A percentile compares a stretch with the other conserved stretches of the same genome.
These are phyloP conservation scores for Sarocladium brachiariae DNA, from an alignment of 2,329 filamentous ascomycete genomes.

Conservation along the genomic window DNA sequence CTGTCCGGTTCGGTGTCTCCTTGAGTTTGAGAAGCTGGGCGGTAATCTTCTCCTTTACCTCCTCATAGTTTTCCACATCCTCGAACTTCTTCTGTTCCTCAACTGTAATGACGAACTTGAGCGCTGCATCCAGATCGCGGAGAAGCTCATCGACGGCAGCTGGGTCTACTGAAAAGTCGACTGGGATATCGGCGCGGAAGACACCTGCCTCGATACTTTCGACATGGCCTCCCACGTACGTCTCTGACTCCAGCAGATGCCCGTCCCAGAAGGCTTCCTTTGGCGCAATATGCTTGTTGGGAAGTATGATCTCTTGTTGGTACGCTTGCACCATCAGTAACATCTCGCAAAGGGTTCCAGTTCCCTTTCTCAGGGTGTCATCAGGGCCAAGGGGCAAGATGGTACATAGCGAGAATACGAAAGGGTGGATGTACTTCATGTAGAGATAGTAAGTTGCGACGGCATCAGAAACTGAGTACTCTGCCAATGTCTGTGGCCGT, in stretches of 20 bases:
- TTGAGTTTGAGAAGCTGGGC: conserved; percentile 66
- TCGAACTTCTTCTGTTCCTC: conserved; percentile 79
- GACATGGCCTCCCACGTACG: conserved; percentile 96
- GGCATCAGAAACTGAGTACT: conserved; percentile 98
- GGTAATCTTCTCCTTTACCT: conserved; percentile 76
- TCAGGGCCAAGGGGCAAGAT: conserved; percentile 91
- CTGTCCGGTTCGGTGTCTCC: conserved; percentile 73
- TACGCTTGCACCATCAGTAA: conserved; percentile 98
- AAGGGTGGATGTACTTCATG: conserved; percentile 99
- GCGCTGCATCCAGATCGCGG: conserved; percentile 75
- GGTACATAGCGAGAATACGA: conserved; percentile 97
- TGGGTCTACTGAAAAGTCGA: conserved; percentile 87
- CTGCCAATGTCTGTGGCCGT: conserved; percentile 85
- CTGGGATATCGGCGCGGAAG: conserved; percentile 90
- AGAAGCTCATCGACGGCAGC: conserved; percentile 85
- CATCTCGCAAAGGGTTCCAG: conserved; percentile 99
- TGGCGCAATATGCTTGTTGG: conserved; percentile 90
- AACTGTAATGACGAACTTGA: conserved; percentile 79
- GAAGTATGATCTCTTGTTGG: conserved; percentile 80
- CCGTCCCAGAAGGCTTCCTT: conserved; percentile 96
- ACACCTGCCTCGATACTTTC: conserved; percentile 99
- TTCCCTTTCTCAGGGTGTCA: conserved; percentile 89
- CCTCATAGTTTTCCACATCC: conserved; percentile 74
- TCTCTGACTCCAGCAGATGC: conserved; percentile 92
- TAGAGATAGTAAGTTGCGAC: conserved; percentile 98